Percentiles rank a stretch among this genome's conserved stretches.
These are phyloP conservation scores for Tetratostichococcus sp. DNA, from an alignment of 139 green algal genomes.

Conservation along the genomic window DNA sequence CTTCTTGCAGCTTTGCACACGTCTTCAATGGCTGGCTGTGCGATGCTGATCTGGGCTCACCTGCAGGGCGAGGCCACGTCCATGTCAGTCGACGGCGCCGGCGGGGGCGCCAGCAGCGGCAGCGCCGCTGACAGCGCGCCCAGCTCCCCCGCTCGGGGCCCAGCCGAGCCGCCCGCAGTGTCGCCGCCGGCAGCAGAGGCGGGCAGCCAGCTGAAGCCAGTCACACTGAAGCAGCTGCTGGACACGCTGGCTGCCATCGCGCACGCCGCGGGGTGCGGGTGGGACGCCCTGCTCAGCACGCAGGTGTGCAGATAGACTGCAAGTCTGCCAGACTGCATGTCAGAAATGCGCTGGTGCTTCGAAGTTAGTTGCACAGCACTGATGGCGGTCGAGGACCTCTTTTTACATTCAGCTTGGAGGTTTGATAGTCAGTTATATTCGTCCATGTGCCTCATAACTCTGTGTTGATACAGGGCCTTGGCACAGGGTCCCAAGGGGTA, in stretches of 20 bases:
- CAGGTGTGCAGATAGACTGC: not conserved
- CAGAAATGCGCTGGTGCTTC: too few species aligned
- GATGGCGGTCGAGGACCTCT: too few species aligned
- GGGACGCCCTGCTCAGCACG: not conserved
- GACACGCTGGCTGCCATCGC: constrained; percentile 7
- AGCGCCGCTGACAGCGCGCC: constrained; percentile 5
- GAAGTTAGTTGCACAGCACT: too few species aligned
- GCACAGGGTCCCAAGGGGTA: too few species aligned
- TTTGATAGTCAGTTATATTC: too few species aligned
- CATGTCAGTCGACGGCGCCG: constrained; percentile 15
- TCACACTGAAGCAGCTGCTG: constrained; percentile 12
- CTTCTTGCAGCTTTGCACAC: too few species aligned
- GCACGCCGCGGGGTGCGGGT: not conserved
- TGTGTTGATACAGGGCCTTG: too few species aligned
- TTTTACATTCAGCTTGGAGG: too few species aligned
- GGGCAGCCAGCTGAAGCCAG: not conserved
- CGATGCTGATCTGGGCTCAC: not conserved
- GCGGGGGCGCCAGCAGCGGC: constrained; percentile 23
- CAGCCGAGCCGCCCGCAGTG: too few species aligned
- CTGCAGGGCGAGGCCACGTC: not conserved
- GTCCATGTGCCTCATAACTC: too few species aligned
- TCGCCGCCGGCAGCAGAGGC: constrained; percentile 4
- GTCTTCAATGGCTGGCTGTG: not conserved
- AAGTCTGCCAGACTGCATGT: too few species aligned
- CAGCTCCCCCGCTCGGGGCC: not conserved